Evolutionary conservation across 805 yeast genomes (phyloP).

Genomic region (Ogataea saltuana): DNA sequence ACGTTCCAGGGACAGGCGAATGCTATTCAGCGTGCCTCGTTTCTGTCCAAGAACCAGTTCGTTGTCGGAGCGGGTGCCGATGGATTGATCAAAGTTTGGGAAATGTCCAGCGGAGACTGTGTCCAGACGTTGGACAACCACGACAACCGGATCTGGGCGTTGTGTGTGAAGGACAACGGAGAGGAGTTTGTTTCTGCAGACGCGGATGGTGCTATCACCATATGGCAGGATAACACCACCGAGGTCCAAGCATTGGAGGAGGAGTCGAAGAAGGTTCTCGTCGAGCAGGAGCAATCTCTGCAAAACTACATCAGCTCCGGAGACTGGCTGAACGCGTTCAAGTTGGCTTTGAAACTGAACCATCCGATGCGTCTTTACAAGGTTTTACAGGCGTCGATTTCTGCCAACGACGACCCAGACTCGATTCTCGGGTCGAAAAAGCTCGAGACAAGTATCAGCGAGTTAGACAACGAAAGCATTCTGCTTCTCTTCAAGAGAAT

Average conservation of each 20-base stretch:
- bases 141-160: slow-evolving; percentile 92
- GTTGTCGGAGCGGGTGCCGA: slow-evolving; percentile 87
- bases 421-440: slow-evolving; percentile 55
- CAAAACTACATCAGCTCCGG: slow-evolving; percentile 68
- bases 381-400: slow-evolving; percentile 64
- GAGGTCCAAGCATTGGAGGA: slow-evolving; percentile 60
- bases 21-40: slow-evolving; percentile 80
- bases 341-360: slow-evolving; percentile 79
- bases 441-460: slow-evolving; percentile 63
- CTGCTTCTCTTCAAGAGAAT: slow-evolving; percentile 65
- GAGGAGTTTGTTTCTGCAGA: slow-evolving; percentile 79
- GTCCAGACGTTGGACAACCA: slow-evolving; percentile 85
- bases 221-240: slow-evolving; percentile 88
- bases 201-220: slow-evolving; percentile 88
- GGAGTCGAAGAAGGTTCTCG: slow-evolving; percentile 51
- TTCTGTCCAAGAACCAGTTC: slow-evolving; percentile 66
- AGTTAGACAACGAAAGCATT: slow-evolving; percentile 61
- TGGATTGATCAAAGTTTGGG: slow-evolving; percentile 93
- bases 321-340: slow-evolving; percentile 88
- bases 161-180: slow-evolving; percentile 67
- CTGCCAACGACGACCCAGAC: slow-evolving; percentile 47
- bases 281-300: slow-evolving; percentile 89
- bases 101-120: slow-evolving; percentile 70
- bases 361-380: slow-evolving; percentile 88
- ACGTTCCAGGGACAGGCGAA: slow-evolving; percentile 95